A percentile compares a stretch with the other conserved stretches of the same genome.
Conservation (phyloP, 192 early-diverging fungal genomes). For the Geranomyces variabilis region DNA sequence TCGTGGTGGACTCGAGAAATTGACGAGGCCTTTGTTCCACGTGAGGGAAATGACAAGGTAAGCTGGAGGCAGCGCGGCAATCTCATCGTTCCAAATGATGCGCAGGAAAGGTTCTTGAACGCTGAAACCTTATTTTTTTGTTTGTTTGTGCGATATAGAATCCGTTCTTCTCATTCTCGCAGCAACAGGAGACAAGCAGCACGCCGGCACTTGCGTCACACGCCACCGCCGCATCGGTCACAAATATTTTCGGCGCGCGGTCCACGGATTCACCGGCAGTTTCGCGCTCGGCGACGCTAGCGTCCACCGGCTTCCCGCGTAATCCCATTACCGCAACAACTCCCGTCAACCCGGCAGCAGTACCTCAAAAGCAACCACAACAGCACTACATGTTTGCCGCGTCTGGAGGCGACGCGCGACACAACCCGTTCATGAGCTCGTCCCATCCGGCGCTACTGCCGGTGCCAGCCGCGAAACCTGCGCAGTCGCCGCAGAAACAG, state of each 20-base stretch:
- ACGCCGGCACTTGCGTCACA: not conserved
- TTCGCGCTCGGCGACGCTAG: not conserved
- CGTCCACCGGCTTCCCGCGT: not conserved
- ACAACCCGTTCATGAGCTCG: not conserved
- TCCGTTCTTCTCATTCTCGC: slow-evolving; percentile 9
- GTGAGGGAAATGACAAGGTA: slow-evolving; percentile 31
- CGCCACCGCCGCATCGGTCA: not conserved
- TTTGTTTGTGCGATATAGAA: slow-evolving; percentile 7
- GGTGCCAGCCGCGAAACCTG: too few relatives aligned
- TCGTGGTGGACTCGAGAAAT: slow-evolving; percentile 40
- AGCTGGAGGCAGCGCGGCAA: not conserved
- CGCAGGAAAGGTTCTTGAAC: not conserved
- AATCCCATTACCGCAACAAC: too few relatives aligned
- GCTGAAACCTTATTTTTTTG: not conserved
- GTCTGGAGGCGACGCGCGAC: not conserved
- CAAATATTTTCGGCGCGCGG: too few relatives aligned
- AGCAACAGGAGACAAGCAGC: not conserved
- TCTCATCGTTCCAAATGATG: not conserved
- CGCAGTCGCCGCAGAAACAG: too few relatives aligned
- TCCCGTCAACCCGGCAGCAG: not conserved
- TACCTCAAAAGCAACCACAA: not conserved
- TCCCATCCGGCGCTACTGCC: too few relatives aligned
- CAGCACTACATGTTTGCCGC: not conserved
- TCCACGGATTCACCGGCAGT: too few relatives aligned
- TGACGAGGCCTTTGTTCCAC: slow-evolving; percentile 40